Evolutionary conservation across 352 stramenopile species (phyloP), one percentile per base, ranked within the genome.

Genomic region (Phytophthora chlamydospora): DNA sequence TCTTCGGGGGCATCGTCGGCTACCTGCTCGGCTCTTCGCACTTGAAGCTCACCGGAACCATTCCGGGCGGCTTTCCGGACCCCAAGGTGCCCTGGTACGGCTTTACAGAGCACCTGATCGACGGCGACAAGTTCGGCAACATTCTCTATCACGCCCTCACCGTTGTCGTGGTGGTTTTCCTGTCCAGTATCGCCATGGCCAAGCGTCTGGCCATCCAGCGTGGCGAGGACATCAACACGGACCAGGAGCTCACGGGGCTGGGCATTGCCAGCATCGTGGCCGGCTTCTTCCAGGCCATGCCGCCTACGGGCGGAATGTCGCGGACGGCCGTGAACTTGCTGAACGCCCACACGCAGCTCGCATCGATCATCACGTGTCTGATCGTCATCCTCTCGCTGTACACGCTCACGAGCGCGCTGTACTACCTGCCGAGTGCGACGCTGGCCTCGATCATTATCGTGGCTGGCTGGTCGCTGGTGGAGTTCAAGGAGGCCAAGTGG

Each of bases 361-460:
- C 83, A 29, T 86, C 73, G 8, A 84, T 97, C 38, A 76, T 97
- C 49, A 94, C 89, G 7, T 76, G 75, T 1, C 42, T 83, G 2
- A 69, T 98, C 45, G 77, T 98, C 33, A 74, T 88, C 32, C 32
- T 98, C 14, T 79, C 82, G 14, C 50, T 98, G 2, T 71, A 96
- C 44, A 83, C 85, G 6, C 74, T 97, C 58, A 97, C 91, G 1
- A 49, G 78, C 11, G 59, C 89, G 16, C 85, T 97, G 62, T 88
- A 91, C 66, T 85, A 92, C 44, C 64, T 98, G 40, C 89, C 91
- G 17, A 85, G 83, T 36, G 68, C 78, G 1, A 88, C 76, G 12
- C 55, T 97, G 6, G 83, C 82, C 6, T 70, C 84, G 3, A 95
- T 97, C 50, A 93, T 98, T 19, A 90, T 98, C 65, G 89, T 92